Conservation (phyloP, 257 asterid species). For the Solanum okadae region DNA sequence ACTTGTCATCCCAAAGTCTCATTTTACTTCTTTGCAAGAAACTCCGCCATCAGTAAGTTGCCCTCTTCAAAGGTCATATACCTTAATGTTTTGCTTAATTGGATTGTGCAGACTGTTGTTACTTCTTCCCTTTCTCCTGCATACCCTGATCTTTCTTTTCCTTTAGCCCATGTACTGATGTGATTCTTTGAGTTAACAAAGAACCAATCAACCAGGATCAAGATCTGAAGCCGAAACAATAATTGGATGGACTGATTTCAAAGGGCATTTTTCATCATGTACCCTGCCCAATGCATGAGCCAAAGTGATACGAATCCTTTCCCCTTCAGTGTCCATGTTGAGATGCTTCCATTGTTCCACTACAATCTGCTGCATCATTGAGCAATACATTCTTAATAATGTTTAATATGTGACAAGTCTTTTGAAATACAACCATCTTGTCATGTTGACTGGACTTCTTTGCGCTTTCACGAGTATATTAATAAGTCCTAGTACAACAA, state of each 20-base stretch:
- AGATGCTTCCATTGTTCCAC: not conserved
- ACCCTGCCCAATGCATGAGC: not conserved
- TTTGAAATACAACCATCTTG: not conserved
- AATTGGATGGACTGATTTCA: not conserved
- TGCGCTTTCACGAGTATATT: not conserved
- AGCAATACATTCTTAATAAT: not conserved
- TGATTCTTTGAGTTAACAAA: not conserved
- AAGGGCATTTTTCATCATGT: not conserved
- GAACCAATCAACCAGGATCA: not conserved
- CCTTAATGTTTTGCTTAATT: not conserved
- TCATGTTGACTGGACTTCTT: not conserved
- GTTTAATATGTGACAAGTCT: not conserved
- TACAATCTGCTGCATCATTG: not conserved
- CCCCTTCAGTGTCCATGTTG: not conserved
- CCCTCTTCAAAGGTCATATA: not conserved
- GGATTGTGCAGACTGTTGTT: not conserved
- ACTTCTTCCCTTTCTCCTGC: not conserved
- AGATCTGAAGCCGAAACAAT: not conserved
- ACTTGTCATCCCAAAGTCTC: constrained; percentile 81
- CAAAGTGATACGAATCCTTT: not conserved
- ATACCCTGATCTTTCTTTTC: not conserved
- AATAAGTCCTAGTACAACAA: not conserved
- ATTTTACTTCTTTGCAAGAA: constrained; percentile 66
- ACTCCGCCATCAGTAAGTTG: constrained; percentile 86
- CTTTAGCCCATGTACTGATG: not conserved